Evolutionary conservation across 2,329 filamentous ascomycete genomes (phyloP).

Genomic region (Monilinia vaccinii-corymbosi): DNA sequence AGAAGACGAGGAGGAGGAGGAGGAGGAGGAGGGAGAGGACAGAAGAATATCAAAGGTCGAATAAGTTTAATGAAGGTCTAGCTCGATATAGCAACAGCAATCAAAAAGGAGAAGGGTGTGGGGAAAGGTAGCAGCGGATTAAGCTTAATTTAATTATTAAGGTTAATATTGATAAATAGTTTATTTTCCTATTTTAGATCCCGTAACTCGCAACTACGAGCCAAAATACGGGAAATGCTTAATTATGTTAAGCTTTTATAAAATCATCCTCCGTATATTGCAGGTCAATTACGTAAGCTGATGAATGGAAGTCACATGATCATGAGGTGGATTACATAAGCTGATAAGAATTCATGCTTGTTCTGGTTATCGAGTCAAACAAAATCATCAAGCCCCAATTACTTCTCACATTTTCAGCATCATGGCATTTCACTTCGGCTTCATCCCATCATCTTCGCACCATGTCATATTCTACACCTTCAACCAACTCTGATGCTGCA

Average conservation of each 20-base stretch:
- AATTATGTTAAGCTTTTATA: no score
- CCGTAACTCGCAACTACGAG: no score
- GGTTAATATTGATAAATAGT: no score
- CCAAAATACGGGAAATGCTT: no score
- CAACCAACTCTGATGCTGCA: constrained; percentile 9
- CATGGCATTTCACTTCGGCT: neutral
- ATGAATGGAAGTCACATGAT: no score
- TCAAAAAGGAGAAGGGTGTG: constrained; percentile 3
- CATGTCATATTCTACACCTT: constrained; percentile 8
- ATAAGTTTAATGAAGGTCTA: neutral
- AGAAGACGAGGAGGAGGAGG: neutral
- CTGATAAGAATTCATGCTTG: no score
- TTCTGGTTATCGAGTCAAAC: no score
- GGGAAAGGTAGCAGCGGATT: neutral
- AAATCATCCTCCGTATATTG: no score
- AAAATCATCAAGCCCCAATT: neutral
- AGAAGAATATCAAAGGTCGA: neutral
- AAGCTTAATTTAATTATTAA: no score
- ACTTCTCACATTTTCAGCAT: neutral
- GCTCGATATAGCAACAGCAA: neutral
- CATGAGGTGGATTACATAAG: no score
- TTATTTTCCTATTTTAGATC: no score
- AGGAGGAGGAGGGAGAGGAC: neutral
- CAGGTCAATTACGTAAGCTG: no score
- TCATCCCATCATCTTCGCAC: neutral